Base-by-base conservation (phyloP, 1,284 basidiomycete species). In the Crepidotus sp. region DNA sequence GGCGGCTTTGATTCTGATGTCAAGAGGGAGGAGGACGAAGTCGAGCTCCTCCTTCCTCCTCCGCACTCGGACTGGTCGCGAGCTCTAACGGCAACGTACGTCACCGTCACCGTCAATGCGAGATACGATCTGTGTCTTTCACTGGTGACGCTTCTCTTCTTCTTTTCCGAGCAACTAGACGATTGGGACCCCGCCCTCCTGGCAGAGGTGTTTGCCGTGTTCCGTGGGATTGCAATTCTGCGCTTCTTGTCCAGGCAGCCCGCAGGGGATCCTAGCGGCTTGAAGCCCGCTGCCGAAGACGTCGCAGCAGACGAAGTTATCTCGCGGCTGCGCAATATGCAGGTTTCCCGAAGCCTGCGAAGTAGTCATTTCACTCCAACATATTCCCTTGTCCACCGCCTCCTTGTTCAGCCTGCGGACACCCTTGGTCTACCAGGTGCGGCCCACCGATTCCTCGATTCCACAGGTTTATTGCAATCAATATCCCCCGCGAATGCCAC, bases 181-280 rank as follows among this genome's bases (percentile, higher is more conserved):
- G 60, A 67, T 25, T 84, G 80, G 77, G 77, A 83, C 54, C 73
- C 77, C 18, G 65, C 74, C 13, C 55, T 86, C 24, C 61, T 88
- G 22, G 77, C 77, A 10, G 83, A 88, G 57, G 71, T 84, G 19
- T 81, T 88, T 57, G 80, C 80, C 10, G 75, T 86, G n/a, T 87
- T 83, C 55, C 73, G 85, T 24, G 82, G 82, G 14, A 62, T 82
- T 18, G 75, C 79, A 14, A 81, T 83, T 66, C 62, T 86, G 19
- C 79, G 76, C 22, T 72, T 70, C 47, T 65, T 78, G 37, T 64
- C 71, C 15, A 66, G 68, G 43, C 82, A 80, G 56, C 74, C 83
- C 44, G 71, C 72, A 19, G 74, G 69, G 9, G 69, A 73, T 51
- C 55, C 63, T 19, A 55, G 50, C 40, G 51, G 48, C 34, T 35